Conservation (phyloP, 192 early-diverging fungal species). For the Spinellus fusiger region DNA sequence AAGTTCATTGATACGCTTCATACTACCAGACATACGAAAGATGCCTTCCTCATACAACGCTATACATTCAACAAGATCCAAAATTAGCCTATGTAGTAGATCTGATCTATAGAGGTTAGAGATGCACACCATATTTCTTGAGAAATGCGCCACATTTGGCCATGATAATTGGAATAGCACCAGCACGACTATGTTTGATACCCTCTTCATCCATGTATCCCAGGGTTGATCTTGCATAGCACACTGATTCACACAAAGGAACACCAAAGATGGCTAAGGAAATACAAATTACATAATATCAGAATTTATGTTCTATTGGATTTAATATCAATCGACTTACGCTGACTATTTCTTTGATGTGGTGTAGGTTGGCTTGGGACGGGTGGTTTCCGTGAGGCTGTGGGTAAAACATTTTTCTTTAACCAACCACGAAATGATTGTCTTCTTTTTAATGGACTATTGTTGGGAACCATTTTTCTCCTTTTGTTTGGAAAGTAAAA, state of each 20-base stretch:
- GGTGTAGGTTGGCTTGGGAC: background rate
- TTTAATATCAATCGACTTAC: background rate
- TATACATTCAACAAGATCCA: constrained; percentile 13
- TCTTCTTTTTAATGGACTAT: constrained; percentile 11
- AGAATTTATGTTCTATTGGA: background rate
- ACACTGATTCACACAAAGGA: constrained; percentile 20
- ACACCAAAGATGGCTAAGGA: constrained; percentile 25
- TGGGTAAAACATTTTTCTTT: constrained; percentile 1
- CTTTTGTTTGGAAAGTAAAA: background rate
- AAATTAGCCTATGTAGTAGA: background rate
- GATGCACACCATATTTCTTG: constrained; percentile 25
- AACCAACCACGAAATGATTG: constrained; percentile 8
- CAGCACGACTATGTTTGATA: constrained; percentile 23
- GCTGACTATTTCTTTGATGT: background rate
- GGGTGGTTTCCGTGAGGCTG: background rate
- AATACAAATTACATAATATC: background rate
- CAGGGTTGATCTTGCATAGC: constrained; percentile 25
- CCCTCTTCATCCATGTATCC: constrained; percentile 30
- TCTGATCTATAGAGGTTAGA: background rate
- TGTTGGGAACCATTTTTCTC: constrained; percentile 8
- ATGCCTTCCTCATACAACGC: constrained; percentile 59
- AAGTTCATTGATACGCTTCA: constrained; percentile 63
- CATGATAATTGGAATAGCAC: constrained; percentile 28
- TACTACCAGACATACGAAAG: constrained; percentile 69
- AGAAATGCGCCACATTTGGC: constrained; percentile 35